Evolutionary conservation across 2,329 filamentous ascomycete genomes (phyloP).

Genomic region (Magnaporthiopsis rhizophila): DNA sequence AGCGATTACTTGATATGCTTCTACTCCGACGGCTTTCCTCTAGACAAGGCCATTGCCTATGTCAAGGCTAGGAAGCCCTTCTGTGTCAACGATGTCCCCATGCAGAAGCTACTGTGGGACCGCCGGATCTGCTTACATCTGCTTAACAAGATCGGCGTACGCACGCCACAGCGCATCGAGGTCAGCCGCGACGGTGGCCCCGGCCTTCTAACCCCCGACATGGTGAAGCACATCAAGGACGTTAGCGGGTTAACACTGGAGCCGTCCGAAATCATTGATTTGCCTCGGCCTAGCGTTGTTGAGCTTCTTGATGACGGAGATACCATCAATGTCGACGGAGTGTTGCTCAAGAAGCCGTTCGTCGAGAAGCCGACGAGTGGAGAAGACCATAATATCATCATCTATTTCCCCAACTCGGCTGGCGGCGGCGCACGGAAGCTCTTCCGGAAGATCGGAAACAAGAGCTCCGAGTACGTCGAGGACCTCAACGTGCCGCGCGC

Average conservation of each 20-base stretch:
- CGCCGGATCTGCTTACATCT: constrained; percentile 81
- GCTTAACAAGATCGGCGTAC: constrained; percentile 81
- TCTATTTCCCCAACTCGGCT: constrained; percentile 84
- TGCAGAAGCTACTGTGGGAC: constrained; percentile 97
- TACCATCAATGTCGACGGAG: constrained; percentile 78
- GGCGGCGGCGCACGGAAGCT: constrained; percentile 86
- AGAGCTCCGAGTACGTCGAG: constrained; percentile 89
- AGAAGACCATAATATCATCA: constrained; percentile 97
- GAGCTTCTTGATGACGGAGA: constrained; percentile 88
- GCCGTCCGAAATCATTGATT: constrained; percentile 54
- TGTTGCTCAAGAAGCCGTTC: constrained; percentile 79
- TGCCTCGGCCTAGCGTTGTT: constrained; percentile 54
- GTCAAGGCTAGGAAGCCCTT: constrained; percentile 89
- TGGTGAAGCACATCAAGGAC: constrained; percentile 72
- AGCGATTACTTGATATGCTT: constrained; percentile 94
- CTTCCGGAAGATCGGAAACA: constrained; percentile 97
- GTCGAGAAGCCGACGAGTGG: constrained; percentile 98
- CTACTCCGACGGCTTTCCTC: constrained; percentile 93
- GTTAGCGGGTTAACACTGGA: constrained; percentile 71
- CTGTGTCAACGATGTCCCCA: constrained; percentile 93
- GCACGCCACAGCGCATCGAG: constrained; percentile 80
- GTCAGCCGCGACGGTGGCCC: constrained; percentile 92
- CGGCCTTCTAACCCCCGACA: constrained; percentile 65
- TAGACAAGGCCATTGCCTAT: constrained; percentile 96
- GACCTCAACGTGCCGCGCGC: constrained; percentile 69